A percentile compares a stretch with the other conserved stretches of the same genome.
Evolutionary conservation across 2,329 filamentous ascomycete species (phyloP).

Genomic region (Xylariaceae sp.): DNA sequence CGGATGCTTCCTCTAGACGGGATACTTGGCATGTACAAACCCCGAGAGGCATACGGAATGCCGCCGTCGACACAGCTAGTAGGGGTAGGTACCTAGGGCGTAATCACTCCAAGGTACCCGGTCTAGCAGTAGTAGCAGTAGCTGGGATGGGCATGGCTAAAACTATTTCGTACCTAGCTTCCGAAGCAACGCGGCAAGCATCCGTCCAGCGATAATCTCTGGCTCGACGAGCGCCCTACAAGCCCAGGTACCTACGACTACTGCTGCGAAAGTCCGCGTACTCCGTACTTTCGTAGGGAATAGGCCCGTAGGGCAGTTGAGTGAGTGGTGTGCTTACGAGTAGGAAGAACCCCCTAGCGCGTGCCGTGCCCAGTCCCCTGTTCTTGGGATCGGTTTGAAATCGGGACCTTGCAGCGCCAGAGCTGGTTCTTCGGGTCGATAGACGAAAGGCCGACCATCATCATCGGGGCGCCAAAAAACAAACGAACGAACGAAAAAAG

Average conservation of each 20-base stretch:
- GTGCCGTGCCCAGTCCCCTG: neutral
- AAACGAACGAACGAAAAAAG: neutral
- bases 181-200: constrained; percentile 14
- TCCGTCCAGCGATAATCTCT: constrained; percentile 1
- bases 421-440: constrained; percentile 4
- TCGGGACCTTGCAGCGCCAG: constrained; percentile 16
- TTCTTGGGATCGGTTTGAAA: constrained; percentile 11
- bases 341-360: neutral
- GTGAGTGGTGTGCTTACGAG: neutral
- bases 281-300: too few relatives aligned
- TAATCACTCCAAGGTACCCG: neutral
- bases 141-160: constrained; percentile 1
- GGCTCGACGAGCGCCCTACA: neutral
- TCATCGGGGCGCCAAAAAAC: too few relatives aligned
- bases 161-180: constrained; percentile 6
- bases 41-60: neutral
- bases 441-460: neutral
- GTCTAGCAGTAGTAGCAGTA: neutral
- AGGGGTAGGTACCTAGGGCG: too few relatives aligned
- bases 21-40: too few relatives aligned
- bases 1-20: too few relatives aligned
- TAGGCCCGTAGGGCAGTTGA: neutral
- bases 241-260: neutral
- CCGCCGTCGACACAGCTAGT: neutral
- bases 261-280: too few relatives aligned